Evolutionary conservation across 805 yeast species (phyloP), one percentile per base, ranked within the genome.

Genomic region (Ogataea neopini): DNA sequence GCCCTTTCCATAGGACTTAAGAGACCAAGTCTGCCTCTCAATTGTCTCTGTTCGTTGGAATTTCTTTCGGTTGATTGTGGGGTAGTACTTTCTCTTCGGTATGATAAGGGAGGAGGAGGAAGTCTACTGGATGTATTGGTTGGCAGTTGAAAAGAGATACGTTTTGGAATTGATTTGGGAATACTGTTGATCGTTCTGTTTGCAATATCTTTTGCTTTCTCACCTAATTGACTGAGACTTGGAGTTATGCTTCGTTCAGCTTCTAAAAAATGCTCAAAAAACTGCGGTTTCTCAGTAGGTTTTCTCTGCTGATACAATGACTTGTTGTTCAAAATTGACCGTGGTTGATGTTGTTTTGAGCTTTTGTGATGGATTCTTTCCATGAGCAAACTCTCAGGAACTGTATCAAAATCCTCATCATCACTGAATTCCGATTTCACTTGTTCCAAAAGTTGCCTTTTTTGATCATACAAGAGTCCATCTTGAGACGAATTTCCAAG

Each of bases 1-100:
- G 98, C 96, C 41, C 89, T 71, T 61, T 91, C 97, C 49, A 73
- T 72, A 1, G 87, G 80, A 43, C 81, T 79, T 22, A 82, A 60
- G 1, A 75, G 70, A 6, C 77, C 76, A 6, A 75, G 49, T 33
- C 59, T 57, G 20, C 58, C 59, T 36, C 66, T 53, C 26, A 63
- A 50, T 28, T 53, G 59, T 43, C 60, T 48, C 41, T 61, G 62
- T n/a, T 58, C 54, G 25, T 50, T 43, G 13, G 36, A 39, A 40
- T 47, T 35, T 3, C 41, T 36, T 15, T 45, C 30, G 18, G 25
- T 38, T 19, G 53, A 32, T 34, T 51, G 46, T 42, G 44, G 36
- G 6, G 32, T 37, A 3, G 33, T 38, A n/a, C 42, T 49, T 28
- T 56, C 53, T n/a, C 48, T 44, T 23, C 53, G 39, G 20, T 40